Evolutionary conservation across 345 rosid genomes (phyloP).

Genomic region (Salix purpurea): DNA sequence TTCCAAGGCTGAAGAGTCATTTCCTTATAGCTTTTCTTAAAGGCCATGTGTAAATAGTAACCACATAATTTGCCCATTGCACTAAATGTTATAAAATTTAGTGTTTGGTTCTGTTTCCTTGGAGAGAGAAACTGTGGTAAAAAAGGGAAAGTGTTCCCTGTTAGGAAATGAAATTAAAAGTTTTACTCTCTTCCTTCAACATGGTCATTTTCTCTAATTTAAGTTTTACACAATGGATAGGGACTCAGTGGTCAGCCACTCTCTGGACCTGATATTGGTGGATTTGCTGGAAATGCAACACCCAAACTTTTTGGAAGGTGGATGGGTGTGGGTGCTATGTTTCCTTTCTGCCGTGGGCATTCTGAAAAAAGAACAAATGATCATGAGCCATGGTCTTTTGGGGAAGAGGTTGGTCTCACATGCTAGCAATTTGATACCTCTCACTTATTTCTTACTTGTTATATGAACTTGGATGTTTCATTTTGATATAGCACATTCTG

Average conservation of each 20-base stretch:
- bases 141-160: too few relatives aligned
- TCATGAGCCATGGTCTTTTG: conserved; percentile 97
- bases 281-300: conserved; percentile 83
- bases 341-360: conserved; percentile 93
- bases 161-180: too few relatives aligned
- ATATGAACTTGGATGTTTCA: background rate
- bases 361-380: conserved; percentile 59
- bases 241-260: conserved; percentile 94
- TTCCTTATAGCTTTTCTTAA: too few relatives aligned
- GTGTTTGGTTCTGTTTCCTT: too few relatives aligned
- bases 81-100: too few relatives aligned
- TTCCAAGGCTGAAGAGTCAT: too few relatives aligned
- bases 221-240: conserved; percentile 32
- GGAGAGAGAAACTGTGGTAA: too few relatives aligned
- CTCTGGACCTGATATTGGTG: conserved; percentile 97
- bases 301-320: conserved; percentile 85
- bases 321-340: conserved; percentile 94
- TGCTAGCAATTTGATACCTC: background rate
- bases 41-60: too few relatives aligned
- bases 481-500: background rate
- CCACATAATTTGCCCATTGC: too few relatives aligned
- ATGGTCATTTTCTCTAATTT: background rate
- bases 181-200: too few relatives aligned
- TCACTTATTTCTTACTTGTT: background rate
- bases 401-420: conserved; percentile 66